Evolutionary conservation across 306 rosid genomes (phyloP).

Genomic region (Medicago ruthenica): DNA sequence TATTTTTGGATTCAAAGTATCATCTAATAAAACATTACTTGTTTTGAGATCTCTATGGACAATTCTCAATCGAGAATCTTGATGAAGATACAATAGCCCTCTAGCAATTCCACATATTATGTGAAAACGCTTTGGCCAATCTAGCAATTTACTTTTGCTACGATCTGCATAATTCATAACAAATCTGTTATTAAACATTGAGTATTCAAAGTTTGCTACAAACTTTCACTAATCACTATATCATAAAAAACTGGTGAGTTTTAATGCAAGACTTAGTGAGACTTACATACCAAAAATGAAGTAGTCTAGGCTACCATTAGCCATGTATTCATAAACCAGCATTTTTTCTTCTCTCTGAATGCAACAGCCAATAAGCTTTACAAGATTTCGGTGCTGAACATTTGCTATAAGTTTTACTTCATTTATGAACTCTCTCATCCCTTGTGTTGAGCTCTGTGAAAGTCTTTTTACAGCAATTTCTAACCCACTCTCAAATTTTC

Average conservation of each 20-base stretch:
- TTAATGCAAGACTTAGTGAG: background rate
- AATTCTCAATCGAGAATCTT: conserved; percentile 65
- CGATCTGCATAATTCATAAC: conserved; percentile 36
- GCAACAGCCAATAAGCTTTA: conserved; percentile 57
- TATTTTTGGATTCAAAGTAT: conserved; percentile 57
- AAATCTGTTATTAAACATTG: background rate
- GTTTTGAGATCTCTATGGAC: conserved; percentile 69
- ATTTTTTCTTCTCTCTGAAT: conserved; percentile 47
- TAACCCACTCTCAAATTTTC: conserved; percentile 38
- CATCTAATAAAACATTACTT: conserved; percentile 61
- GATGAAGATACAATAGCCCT: conserved; percentile 63
- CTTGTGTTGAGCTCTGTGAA: conserved; percentile 47
- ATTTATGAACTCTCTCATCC: conserved; percentile 45
- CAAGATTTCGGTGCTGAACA: conserved; percentile 57
- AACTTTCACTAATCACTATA: no score
- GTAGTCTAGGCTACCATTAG: conserved; percentile 37
- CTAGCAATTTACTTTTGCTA: conserved; percentile 36
- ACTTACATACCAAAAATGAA: conserved; percentile 42
- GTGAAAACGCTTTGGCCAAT: conserved; percentile 54
- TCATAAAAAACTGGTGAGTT: background rate
- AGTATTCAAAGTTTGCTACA: background rate
- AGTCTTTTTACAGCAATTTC: conserved; percentile 58
- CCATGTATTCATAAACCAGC: conserved; percentile 41
- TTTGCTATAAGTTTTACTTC: conserved; percentile 53
- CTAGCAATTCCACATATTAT: conserved; percentile 58